A percentile compares a stretch with the other conserved stretches of the same genome.
Conservation (phyloP, 2,329 filamentous ascomycete species). For the Xylariaceae sp. region DNA sequence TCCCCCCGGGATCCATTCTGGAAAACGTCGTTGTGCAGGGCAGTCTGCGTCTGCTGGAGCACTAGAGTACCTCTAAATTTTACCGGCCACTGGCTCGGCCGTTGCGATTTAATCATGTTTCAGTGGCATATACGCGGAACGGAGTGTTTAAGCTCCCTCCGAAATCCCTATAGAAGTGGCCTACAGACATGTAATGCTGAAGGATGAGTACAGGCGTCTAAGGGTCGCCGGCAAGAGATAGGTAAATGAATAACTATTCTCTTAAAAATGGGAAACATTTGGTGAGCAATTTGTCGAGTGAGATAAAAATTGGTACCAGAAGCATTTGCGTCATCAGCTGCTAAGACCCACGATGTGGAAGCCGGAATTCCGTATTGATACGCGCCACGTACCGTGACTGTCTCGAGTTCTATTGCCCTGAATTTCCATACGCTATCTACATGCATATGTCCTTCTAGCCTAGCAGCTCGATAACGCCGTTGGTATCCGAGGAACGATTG, state of each 20-base stretch:
- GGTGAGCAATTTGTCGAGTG: too few species aligned
- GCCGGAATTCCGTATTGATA: too few species aligned
- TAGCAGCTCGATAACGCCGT: too few species aligned
- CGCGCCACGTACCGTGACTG: too few species aligned
- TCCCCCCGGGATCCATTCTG: constrained; percentile 91
- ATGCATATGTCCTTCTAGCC: too few species aligned
- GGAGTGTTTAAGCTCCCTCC: constrained; percentile 2
- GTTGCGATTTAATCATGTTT: background rate
- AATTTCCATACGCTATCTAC: too few species aligned
- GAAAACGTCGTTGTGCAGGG: constrained; percentile 99
- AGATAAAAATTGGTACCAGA: too few species aligned
- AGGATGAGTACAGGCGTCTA: constrained; percentile 5
- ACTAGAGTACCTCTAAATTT: constrained; percentile 39
- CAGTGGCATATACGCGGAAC: constrained; percentile 3
- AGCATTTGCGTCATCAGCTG: too few species aligned
- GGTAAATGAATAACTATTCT: constrained; percentile 3
- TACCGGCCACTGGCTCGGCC: too few species aligned
- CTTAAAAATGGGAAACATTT: background rate
- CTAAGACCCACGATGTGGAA: too few species aligned
- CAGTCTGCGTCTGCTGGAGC: constrained; percentile 72
- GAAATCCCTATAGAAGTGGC: constrained; percentile 15
- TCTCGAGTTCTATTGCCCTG: too few species aligned
- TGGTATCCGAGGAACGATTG: too few species aligned
- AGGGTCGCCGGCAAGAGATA: constrained; percentile 6
- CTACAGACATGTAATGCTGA: constrained; percentile 13